These are phyloP conservation scores for Mallotus repandus DNA, from an alignment of 441 rosid genomes.

Conservation along the genomic window DNA sequence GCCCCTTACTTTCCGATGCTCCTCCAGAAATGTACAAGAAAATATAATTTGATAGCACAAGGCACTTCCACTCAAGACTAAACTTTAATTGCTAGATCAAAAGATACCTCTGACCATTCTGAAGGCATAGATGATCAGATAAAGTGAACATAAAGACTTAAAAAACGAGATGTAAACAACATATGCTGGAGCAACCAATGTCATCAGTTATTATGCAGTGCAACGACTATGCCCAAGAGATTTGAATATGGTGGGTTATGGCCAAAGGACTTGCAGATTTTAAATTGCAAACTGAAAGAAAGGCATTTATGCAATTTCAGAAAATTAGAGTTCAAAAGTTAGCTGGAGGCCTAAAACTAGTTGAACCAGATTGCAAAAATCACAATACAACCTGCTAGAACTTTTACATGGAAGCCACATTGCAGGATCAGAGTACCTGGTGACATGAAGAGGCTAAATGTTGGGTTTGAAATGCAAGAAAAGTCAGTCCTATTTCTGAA, in stretches of 20 bases:
- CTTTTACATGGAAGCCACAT: background rate
- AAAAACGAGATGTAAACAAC: too few species aligned
- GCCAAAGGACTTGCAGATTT: too few species aligned
- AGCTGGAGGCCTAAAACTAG: background rate
- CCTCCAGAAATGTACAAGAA: background rate
- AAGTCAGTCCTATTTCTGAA: background rate
- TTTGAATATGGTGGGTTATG: too few species aligned
- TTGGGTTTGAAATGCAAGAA: background rate
- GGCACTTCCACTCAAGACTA: background rate
- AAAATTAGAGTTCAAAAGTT: background rate
- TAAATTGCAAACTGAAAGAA: too few species aligned
- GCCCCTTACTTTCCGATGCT: background rate
- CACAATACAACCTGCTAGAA: background rate
- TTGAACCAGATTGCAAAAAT: background rate
- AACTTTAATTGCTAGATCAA: background rate
- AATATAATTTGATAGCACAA: background rate
- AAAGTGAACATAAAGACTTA: too few species aligned
- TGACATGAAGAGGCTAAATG: background rate
- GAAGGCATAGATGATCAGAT: too few species aligned
- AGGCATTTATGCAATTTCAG: background rate
- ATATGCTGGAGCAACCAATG: too few species aligned
- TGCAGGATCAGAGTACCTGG: background rate
- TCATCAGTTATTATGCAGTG: too few species aligned
- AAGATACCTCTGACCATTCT: too few species aligned
- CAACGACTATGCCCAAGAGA: too few species aligned